Evolutionary conservation across 176 grass and related monocot genomes (phyloP), one percentile per base, ranked within the genome.

Genomic region (Elymus sibiricus): DNA sequence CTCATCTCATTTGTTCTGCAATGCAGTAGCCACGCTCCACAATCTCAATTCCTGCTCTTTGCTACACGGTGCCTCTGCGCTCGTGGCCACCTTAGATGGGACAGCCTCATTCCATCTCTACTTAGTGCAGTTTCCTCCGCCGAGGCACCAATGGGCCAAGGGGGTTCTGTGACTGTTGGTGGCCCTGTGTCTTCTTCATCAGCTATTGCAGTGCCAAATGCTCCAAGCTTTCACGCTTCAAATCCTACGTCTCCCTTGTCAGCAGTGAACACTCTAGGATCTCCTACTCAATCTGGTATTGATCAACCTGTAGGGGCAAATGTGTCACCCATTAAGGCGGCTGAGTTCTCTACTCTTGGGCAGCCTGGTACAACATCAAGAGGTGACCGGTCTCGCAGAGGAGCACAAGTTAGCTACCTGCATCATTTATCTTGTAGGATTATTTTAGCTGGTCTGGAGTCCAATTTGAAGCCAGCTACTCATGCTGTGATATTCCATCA

Each of bases 11-110:
- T 96, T 63, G 78, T 96, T 64, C 82, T 99, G 71, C 90, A 96
- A 83, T 93, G 94, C 78, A 92, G 94, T 75, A 92, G 76, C 77
- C 94, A 99, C 10, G 92, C 92, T 29, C 92, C 94, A 19, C 94
- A 94, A 86, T 94, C 97, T 71, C 94, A 96, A 88, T 99, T 99
- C 77, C 86, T 99, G 68, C 83, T 99, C 74, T 99, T 99, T 91
- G 93, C 94, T 79, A 94, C 91, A 73, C 90, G 87, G 21, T 88
- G 86, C 90, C 84, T 99, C 22, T 99, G 92, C 84, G 77, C 86
- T 70, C 79, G 76, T 88, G 90, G 86, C 47, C 95, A 96, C 84
- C 87, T 99, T 81, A 94, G 90, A 80, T 99, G 97, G 97, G 94
- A 94, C 74, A 89, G 86, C 12, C 88, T 99, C 71, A 88, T 99